Evolutionary conservation across 2,329 filamentous ascomycete species (phyloP).

Genomic region (Metarhizium robertsii): DNA sequence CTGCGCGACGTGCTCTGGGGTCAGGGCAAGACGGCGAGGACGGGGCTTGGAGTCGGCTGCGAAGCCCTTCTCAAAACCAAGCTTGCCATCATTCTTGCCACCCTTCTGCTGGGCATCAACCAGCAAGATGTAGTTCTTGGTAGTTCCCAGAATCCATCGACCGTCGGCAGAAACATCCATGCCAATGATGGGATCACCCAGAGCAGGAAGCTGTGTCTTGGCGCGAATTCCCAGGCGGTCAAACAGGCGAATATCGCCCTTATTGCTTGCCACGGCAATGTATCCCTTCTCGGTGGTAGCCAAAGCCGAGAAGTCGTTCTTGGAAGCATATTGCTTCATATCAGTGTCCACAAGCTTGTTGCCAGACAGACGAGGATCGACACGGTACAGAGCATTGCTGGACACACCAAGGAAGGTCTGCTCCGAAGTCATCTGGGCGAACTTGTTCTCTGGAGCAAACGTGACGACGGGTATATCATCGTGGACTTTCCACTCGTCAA

Average conservation of each 20-base stretch:
- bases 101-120: conserved; percentile 85
- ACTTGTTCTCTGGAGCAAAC: conserved; percentile 95
- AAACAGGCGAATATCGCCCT: conserved; percentile 94
- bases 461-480: conserved; percentile 89
- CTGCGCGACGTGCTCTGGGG: conserved; percentile 87
- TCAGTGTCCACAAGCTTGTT: conserved; percentile 89
- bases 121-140: conserved; percentile 85
- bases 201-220: conserved; percentile 91
- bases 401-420: conserved; percentile 94
- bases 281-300: conserved; percentile 96
- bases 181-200: conserved; percentile 90
- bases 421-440: conserved; percentile 90
- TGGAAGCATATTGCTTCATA: conserved; percentile 91
- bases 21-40: conserved; percentile 79
- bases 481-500: conserved; percentile 97
- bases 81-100: conserved; percentile 93
- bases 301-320: conserved; percentile 93
- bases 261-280: conserved; percentile 93
- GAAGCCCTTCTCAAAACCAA: conserved; percentile 94
- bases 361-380: conserved; percentile 83
- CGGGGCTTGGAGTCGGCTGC: conserved; percentile 89
- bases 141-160: conserved; percentile 90
- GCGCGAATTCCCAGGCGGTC: conserved; percentile 94
- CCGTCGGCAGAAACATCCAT: conserved; percentile 94
- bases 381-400: conserved; percentile 82